Evolutionary conservation across 148 eudicot genomes (phyloP).

Genomic region (Linanthus parryae): DNA sequence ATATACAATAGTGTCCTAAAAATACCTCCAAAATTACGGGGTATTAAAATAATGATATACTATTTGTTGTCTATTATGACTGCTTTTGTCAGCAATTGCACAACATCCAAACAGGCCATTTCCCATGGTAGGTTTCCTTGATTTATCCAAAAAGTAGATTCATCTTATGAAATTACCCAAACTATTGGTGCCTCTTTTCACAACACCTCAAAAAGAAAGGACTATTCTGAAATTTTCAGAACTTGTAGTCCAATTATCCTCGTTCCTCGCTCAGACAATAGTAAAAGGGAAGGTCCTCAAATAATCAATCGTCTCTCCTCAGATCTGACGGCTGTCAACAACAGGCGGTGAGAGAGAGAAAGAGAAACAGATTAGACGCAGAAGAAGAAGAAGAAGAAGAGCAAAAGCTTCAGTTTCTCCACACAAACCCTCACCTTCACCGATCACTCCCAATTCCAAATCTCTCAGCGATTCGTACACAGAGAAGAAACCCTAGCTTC

Average conservation of each 20-base stretch:
- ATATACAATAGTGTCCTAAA: too few relatives aligned
- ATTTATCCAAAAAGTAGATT: too few relatives aligned
- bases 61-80: too few relatives aligned
- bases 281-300: background rate
- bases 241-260: slow-evolving; percentile 3
- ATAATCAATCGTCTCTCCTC: background rate
- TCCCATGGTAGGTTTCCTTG: too few relatives aligned
- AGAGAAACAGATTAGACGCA: background rate
- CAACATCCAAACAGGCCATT: too few relatives aligned
- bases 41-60: too few relatives aligned
- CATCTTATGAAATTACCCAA: too few relatives aligned
- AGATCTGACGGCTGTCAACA: slow-evolving; percentile 18
- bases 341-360: slow-evolving; percentile 12
- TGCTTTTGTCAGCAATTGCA: too few relatives aligned
- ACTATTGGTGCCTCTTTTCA: too few relatives aligned
- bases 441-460: slow-evolving; percentile 3
- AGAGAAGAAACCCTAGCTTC: background rate
- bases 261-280: slow-evolving; percentile 10
- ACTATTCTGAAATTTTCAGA: too few relatives aligned
- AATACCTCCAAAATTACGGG: too few relatives aligned
- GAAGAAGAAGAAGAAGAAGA: background rate
- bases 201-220: too few relatives aligned
- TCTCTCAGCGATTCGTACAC: slow-evolving; percentile 1
- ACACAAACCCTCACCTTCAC: background rate
- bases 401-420: slow-evolving; percentile 2